These are phyloP conservation scores for Phytophthora crassamura DNA, from an alignment of 352 stramenopile species.

Conservation along the genomic window DNA sequence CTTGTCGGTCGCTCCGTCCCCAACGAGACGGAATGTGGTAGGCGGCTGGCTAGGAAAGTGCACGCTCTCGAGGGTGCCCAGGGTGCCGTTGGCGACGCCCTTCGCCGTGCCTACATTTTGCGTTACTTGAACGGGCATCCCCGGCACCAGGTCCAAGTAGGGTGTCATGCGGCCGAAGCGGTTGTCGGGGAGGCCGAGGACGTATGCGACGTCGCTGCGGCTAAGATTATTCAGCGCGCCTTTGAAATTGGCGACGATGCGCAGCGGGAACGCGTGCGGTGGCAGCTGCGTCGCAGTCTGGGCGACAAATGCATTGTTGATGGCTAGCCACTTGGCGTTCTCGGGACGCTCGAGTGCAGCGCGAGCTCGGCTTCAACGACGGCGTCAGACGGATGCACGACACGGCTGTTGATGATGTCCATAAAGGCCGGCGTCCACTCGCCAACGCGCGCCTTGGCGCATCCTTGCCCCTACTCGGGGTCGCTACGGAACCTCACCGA, in stretches of 20 bases:
- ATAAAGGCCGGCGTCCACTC: too few relatives aligned
- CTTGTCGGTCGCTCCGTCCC: too few relatives aligned
- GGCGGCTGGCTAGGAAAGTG: too few relatives aligned
- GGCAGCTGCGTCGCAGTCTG: too few relatives aligned
- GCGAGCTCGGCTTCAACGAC: background rate
- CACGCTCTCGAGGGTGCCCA: too few relatives aligned
- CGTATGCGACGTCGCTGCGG: background rate
- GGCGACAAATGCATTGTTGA: slow-evolving; percentile 11
- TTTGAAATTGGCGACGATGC: slow-evolving; percentile 1
- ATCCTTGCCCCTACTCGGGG: too few relatives aligned
- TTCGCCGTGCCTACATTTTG: background rate
- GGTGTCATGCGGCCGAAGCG: background rate
- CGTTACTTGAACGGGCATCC: background rate
- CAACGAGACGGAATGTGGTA: too few relatives aligned
- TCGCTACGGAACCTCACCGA: too few relatives aligned
- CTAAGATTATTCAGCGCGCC: background rate
- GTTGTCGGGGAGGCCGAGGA: background rate
- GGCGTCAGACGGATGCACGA: background rate
- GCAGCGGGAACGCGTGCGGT: too few relatives aligned
- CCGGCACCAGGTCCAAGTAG: background rate
- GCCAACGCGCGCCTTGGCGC: too few relatives aligned
- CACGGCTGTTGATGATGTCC: slow-evolving; percentile 6
- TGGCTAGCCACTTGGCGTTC: slow-evolving; percentile 2
- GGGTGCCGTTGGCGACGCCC: background rate
- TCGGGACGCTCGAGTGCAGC: background rate